These are phyloP conservation scores for Sphagnum magellanicum DNA, from an alignment of 228 moss, liverwort and hornwort species.

Conservation along the genomic window DNA sequence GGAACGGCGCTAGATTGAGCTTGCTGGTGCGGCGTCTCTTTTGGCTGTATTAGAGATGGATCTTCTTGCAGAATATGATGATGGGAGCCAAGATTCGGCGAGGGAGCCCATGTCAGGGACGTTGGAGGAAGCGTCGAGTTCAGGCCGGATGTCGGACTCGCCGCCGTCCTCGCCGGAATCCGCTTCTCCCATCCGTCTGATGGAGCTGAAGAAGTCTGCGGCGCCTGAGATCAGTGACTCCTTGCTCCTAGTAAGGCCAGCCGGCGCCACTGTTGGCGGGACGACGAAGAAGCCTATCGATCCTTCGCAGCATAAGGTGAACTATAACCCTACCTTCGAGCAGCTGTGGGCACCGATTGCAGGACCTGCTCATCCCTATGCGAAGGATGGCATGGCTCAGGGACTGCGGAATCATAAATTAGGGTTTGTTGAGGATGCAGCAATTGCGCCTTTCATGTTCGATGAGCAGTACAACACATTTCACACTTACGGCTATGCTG, in stretches of 20 bases:
- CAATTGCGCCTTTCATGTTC: slow-evolving; percentile 85
- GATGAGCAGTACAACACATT: slow-evolving; percentile 98
- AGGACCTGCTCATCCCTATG: slow-evolving; percentile 89
- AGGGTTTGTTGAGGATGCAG: slow-evolving; percentile 87
- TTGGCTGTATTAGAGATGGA: slow-evolving; percentile 36
- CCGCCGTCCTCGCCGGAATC: slow-evolving; percentile 53
- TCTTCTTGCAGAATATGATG: slow-evolving; percentile 55
- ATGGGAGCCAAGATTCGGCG: slow-evolving; percentile 41
- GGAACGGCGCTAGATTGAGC: too few species aligned
- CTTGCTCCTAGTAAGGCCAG: slow-evolving; percentile 21
- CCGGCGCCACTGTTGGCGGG: slow-evolving; percentile 13
- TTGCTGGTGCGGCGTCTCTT: too few species aligned
- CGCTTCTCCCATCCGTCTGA: slow-evolving; percentile 69
- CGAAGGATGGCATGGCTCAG: slow-evolving; percentile 80
- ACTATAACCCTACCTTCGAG: slow-evolving; percentile 84
- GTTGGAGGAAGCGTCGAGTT: slow-evolving; percentile 43
- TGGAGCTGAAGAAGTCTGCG: slow-evolving; percentile 51
- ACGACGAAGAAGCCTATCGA: slow-evolving; percentile 49
- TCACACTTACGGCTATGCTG: slow-evolving; percentile 84
- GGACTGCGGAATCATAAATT: slow-evolving; percentile 87
- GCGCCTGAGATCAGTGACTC: slow-evolving; percentile 86
- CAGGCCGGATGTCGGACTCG: slow-evolving; percentile 33
- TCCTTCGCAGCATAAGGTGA: slow-evolving; percentile 78
- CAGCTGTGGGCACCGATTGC: slow-evolving; percentile 96
- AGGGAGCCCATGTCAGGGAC: slow-evolving; percentile 9